A percentile compares a stretch with the other conserved stretches of the same genome.
These are phyloP conservation scores for Teratosphaeria destructans DNA, from an alignment of 2,329 filamentous ascomycete genomes.

Conservation along the genomic window DNA sequence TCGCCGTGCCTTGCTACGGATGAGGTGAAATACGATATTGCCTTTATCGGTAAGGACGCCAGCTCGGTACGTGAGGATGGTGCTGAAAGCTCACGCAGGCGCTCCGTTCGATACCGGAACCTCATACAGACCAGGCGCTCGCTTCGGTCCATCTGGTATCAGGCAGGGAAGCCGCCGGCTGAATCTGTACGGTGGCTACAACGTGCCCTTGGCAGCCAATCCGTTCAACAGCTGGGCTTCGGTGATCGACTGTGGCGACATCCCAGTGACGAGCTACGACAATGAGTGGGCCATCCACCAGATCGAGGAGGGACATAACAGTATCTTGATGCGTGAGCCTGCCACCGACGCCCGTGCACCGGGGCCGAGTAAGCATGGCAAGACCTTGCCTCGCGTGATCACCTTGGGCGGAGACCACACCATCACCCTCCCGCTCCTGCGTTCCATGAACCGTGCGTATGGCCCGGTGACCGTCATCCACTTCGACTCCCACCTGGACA, in stretches of 20 bases:
- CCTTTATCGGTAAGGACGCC: slow-evolving; percentile 54
- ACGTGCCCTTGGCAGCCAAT: slow-evolving; percentile 69
- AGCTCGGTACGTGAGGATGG: not conserved
- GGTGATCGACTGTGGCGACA: slow-evolving; percentile 62
- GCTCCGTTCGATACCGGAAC: slow-evolving; percentile 76
- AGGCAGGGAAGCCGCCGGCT: slow-evolving; percentile 76
- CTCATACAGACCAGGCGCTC: slow-evolving; percentile 71
- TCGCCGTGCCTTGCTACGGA: slow-evolving; percentile 62
- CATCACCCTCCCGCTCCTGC: slow-evolving; percentile 47
- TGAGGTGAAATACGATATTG: slow-evolving; percentile 68
- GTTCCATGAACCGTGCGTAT: slow-evolving; percentile 54
- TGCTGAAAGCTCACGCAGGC: not conserved
- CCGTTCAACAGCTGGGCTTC: slow-evolving; percentile 74
- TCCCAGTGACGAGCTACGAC: slow-evolving; percentile 52
- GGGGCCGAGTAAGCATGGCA: slow-evolving; percentile 61
- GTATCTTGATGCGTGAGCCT: slow-evolving; percentile 60
- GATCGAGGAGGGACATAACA: slow-evolving; percentile 76
- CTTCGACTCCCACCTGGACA: slow-evolving; percentile 52
- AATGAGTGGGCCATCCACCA: slow-evolving; percentile 72
- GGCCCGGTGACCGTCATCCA: slow-evolving; percentile 56
- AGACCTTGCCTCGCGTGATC: slow-evolving; percentile 70
- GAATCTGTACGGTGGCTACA: slow-evolving; percentile 83
- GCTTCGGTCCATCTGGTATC: slow-evolving; percentile 76
- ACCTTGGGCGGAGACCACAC: slow-evolving; percentile 58
- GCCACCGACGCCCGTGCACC: slow-evolving; percentile 55